Base-by-base conservation (phyloP, 345 rosid genomes). In the Ceriops decandra region DNA sequence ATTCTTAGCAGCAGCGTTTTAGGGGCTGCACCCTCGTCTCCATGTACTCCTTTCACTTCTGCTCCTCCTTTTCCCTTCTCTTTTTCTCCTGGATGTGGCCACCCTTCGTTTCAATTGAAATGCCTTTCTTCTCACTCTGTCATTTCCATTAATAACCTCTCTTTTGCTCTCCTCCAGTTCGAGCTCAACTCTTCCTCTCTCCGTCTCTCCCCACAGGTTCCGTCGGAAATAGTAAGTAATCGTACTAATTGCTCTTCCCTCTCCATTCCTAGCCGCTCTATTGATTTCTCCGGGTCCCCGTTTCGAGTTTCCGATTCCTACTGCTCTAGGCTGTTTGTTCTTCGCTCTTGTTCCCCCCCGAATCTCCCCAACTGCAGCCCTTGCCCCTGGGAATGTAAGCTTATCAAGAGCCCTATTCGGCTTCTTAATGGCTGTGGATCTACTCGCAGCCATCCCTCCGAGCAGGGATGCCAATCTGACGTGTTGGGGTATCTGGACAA, bases 41-140 rank as follows among this genome's bases (percentile, higher is more conserved):
- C 77, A 28, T 93, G 98, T 57, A 90, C 96, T 9, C 97, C 97
- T 1, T 93, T 93, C 76, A 73, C 79, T 57, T 76, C 90, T 6
- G 56, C 81, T 10, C 92, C 88, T 2, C 82, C 90, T 1, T 88
- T 77, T 26, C 68, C 68, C 9, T 93, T 89, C 87, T 93, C 98
- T 5, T 24, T 79, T 1, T 75, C 87, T 3, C 82, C 88, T 0
- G 96, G 97, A 17, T 84, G 90, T 60, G 97, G 97, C 63, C 98
- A 93, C 72, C 98, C 98, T 1, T 72, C 77, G 30, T 93, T 93
- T 80, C 84, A 75, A 54, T 74, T 93, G 69, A 85, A 82, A 72
- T 93, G 98, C 86, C 70, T 85, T 9, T 72, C 82, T 11, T 85
- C 96, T 28, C 79, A 68, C 81, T 82, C 98, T 51, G 69, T 71